Percentiles rank a stretch among this genome's conserved stretches.
Evolutionary conservation across 768 basidiomycete species (phyloP).

Genomic region (Cystobasidium tubakii): DNA sequence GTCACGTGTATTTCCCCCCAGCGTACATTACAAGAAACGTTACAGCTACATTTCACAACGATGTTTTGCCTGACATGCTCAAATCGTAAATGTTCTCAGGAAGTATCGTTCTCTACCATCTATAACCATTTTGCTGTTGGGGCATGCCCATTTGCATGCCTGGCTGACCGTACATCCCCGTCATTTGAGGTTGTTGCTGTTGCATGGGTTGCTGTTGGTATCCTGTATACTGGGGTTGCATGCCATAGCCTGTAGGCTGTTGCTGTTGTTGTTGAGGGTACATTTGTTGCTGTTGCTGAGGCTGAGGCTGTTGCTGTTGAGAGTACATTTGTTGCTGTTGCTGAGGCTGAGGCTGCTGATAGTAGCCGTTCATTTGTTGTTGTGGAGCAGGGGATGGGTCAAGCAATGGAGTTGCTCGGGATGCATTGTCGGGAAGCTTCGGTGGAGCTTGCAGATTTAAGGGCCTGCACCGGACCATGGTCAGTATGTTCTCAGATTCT

Average conservation of each 20-base stretch:
- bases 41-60: neutral
- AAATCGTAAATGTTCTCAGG: neutral
- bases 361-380: conserved; percentile 1
- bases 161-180: conserved; percentile 3
- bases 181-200: conserved; percentile 17
- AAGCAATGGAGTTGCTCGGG: neutral
- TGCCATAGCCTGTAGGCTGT: conserved; percentile 18
- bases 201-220: conserved; percentile 16
- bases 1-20: too few species aligned
- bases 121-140: conserved; percentile 19
- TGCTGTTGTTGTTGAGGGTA: conserved; percentile 23
- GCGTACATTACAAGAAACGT: too few species aligned
- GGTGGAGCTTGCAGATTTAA: conserved; percentile 23
- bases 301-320: conserved; percentile 27
- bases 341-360: conserved; percentile 10
- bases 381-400: neutral
- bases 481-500: neutral
- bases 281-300: neutral
- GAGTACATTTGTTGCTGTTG: neutral
- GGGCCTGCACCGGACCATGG: neutral
- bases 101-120: conserved; percentile 45
- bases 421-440: neutral
- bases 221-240: conserved; percentile 16
- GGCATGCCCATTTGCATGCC: neutral
- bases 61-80: too few species aligned